Conservation (phyloP, 345 rosid species). For the Kernera saxatilis region DNA sequence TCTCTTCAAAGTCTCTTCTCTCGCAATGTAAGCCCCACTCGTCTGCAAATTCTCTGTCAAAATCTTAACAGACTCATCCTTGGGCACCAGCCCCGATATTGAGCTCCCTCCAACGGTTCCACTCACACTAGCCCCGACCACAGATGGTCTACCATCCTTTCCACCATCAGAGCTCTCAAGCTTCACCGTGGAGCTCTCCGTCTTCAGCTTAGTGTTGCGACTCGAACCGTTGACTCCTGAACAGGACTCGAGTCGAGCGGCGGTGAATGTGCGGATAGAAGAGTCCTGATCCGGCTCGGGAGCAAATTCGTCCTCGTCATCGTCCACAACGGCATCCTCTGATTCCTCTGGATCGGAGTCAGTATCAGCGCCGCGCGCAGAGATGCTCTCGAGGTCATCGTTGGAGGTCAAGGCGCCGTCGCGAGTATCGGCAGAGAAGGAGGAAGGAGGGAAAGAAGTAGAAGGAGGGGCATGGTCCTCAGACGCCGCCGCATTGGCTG, state of each 20-base stretch:
- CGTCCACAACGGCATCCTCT: constrained; percentile 86
- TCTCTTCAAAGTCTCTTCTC: constrained; percentile 88
- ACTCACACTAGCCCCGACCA: constrained; percentile 35
- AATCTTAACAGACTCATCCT: constrained; percentile 77
- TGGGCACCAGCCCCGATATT: constrained; percentile 44
- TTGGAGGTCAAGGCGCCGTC: constrained; percentile 89
- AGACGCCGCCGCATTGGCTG: constrained; percentile 52
- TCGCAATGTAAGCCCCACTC: constrained; percentile 92
- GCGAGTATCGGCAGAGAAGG: constrained; percentile 91
- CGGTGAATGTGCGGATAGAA: constrained; percentile 80
- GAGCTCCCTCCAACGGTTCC: constrained; percentile 39
- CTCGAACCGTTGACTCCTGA: constrained; percentile 37
- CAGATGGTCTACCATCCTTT: constrained; percentile 50
- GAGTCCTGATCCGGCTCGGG: constrained; percentile 64
- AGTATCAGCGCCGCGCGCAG: constrained; percentile 76
- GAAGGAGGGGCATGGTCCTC: constrained; percentile 70
- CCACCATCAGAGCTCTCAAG: constrained; percentile 66
- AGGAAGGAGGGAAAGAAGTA: constrained; percentile 62
- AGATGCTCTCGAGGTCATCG: constrained; percentile 97
- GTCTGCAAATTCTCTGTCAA: constrained; percentile 92
- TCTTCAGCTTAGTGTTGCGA: constrained; percentile 61
- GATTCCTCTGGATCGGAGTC: constrained; percentile 90
- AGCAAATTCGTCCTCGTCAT: constrained; percentile 76
- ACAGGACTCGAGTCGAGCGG: constrained; percentile 66
- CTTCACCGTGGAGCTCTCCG: constrained; percentile 62